Percentiles rank a stretch among this genome's conserved stretches.
Conservation (phyloP, 306 rosid species). For the Medicago lupulina region DNA sequence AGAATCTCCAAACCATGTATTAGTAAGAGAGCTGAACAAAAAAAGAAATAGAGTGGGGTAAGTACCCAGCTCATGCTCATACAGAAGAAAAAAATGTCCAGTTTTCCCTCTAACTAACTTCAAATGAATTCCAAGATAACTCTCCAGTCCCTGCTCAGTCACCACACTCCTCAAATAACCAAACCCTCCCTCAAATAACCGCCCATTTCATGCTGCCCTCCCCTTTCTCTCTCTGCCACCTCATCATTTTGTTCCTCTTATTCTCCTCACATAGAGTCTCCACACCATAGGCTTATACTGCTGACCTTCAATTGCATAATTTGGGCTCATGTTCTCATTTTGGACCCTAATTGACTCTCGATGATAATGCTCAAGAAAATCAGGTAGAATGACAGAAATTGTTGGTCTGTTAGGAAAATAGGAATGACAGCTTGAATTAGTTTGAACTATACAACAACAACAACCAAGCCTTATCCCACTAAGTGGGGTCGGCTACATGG, state of each 20-base stretch:
- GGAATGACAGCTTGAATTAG: background rate
- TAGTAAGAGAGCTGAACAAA: background rate
- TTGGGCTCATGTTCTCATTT: background rate
- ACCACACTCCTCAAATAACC: too few species aligned
- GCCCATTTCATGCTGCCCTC: too few species aligned
- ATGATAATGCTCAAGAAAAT: constrained; percentile 27
- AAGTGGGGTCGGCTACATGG: too few species aligned
- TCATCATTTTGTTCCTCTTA: background rate
- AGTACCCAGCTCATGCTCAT: too few species aligned
- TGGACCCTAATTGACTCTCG: background rate
- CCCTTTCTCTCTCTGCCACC: background rate
- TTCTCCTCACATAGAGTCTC: background rate
- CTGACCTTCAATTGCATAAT: background rate
- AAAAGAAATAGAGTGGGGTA: too few species aligned
- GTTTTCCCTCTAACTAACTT: too few species aligned
- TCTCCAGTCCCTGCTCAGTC: too few species aligned
- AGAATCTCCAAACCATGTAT: background rate
- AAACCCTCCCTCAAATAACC: too few species aligned
- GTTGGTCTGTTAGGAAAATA: background rate
- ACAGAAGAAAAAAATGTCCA: too few species aligned
- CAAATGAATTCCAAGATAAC: too few species aligned
- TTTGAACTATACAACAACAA: background rate
- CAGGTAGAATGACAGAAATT: background rate
- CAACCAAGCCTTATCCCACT: too few species aligned
- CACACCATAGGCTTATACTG: background rate